These are phyloP conservation scores for Hypoxylon crocopeplum DNA, from an alignment of 495 filamentous ascomycete species.

Conservation along the genomic window DNA sequence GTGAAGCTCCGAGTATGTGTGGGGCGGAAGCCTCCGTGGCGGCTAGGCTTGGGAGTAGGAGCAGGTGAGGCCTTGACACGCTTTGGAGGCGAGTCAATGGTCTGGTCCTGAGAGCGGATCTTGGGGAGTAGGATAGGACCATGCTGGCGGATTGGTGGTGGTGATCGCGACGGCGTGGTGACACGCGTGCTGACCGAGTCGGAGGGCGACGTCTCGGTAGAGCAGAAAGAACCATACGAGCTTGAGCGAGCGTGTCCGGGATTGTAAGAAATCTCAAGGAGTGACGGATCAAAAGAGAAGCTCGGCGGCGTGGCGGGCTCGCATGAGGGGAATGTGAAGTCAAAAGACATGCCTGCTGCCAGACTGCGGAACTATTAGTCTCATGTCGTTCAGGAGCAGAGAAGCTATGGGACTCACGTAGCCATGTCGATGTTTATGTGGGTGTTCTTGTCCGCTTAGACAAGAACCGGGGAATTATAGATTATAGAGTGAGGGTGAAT, in stretches of 20 bases:
- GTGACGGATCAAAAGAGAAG: slow-evolving; percentile 62
- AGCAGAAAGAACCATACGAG: slow-evolving; percentile 62
- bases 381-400: background rate
- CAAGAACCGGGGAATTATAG: slow-evolving; percentile 46
- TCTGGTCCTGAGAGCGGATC: slow-evolving; percentile 85
- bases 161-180: slow-evolving; percentile 70
- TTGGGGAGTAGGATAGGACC: slow-evolving; percentile 85
- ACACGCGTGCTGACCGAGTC: slow-evolving; percentile 69
- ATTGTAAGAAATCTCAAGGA: slow-evolving; percentile 56
- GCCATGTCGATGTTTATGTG: slow-evolving; percentile 54
- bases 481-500: slow-evolving; percentile 40
- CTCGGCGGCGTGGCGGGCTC: slow-evolving; percentile 56
- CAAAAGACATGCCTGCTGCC: slow-evolving; percentile 59
- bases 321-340: slow-evolving; percentile 58
- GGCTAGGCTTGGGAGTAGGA: slow-evolving; percentile 34
- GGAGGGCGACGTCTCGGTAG: slow-evolving; percentile 77
- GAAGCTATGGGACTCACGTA: slow-evolving; percentile 50
- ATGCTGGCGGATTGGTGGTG: slow-evolving; percentile 78
- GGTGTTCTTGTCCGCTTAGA: slow-evolving; percentile 43
- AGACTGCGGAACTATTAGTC: slow-evolving; percentile 50
- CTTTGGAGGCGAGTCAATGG: slow-evolving; percentile 58
- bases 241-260: slow-evolving; percentile 56
- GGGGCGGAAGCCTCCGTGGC: slow-evolving; percentile 50
- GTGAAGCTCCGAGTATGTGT: slow-evolving; percentile 70
- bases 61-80: slow-evolving; percentile 47